A percentile compares a stretch with the other conserved stretches of the same genome.
Conservation (phyloP, 257 asterid species). For the Marsdenia floribunda region DNA sequence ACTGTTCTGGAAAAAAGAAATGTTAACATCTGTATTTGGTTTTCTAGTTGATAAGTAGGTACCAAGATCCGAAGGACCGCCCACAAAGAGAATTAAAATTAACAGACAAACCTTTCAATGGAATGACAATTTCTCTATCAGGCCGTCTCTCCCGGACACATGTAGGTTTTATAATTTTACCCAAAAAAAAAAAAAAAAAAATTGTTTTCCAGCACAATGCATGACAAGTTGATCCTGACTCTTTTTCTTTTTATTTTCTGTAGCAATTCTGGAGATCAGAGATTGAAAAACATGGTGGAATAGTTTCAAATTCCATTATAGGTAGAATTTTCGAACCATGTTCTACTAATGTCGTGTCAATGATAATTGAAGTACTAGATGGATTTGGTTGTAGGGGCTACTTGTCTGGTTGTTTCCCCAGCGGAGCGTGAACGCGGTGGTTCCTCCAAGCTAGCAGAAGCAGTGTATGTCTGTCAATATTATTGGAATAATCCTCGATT, state of each 20-base stretch:
- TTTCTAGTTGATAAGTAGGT: slow-evolving; percentile 47
- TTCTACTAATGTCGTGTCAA: neutral
- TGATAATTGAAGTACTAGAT: neutral
- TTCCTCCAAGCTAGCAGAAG: slow-evolving; percentile 69
- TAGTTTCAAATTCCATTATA: slow-evolving; percentile 56
- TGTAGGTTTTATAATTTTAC: slow-evolving; percentile 19
- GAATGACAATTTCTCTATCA: slow-evolving; percentile 61
- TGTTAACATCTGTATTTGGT: neutral
- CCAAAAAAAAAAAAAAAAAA: no score
- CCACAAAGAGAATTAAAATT: slow-evolving; percentile 13
- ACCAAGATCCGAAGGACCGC: slow-evolving; percentile 37
- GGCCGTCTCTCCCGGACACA: slow-evolving; percentile 73
- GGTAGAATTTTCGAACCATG: slow-evolving; percentile 31
- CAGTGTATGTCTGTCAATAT: slow-evolving; percentile 39
- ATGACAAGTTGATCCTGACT: neutral
- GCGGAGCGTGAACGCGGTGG: slow-evolving; percentile 84
- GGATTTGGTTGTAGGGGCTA: slow-evolving; percentile 40
- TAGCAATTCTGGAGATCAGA: slow-evolving; percentile 80
- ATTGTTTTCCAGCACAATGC: neutral
- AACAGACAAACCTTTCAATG: slow-evolving; percentile 48
- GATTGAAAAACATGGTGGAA: slow-evolving; percentile 76
- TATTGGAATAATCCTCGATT: neutral
- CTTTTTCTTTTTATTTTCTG: neutral
- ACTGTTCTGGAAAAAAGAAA: neutral
- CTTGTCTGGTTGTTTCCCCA: slow-evolving; percentile 62